Conservation (phyloP, 129 eudicot genomes). For the Flaveria linearis region DNA sequence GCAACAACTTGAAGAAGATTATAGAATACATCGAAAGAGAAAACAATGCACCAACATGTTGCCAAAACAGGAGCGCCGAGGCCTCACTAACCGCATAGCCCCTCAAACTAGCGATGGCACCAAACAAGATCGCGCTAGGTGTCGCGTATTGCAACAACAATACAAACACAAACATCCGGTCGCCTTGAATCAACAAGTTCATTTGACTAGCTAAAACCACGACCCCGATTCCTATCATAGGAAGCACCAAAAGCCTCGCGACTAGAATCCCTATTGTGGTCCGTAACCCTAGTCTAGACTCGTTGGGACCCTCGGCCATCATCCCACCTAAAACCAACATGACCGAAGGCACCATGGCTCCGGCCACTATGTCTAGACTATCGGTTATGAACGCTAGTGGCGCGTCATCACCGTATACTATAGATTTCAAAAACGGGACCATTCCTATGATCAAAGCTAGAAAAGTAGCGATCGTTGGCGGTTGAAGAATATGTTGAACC, state of each 20-base stretch:
- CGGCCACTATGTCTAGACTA: constrained; percentile 72
- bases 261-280: constrained; percentile 73
- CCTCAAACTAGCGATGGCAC: constrained; percentile 90
- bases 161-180: constrained; percentile 73
- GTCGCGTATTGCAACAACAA: constrained; percentile 84
- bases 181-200: constrained; percentile 55
- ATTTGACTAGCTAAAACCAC: constrained; percentile 58
- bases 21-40: constrained; percentile 65
- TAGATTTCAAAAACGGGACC: constrained; percentile 66
- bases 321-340: constrained; percentile 88
- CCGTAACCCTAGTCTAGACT: constrained; percentile 59
- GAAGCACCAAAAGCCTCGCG: constrained; percentile 74
- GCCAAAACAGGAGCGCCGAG: constrained; percentile 89
- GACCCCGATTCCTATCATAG: constrained; percentile 68
- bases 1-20: constrained; percentile 65
- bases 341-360: constrained; percentile 86
- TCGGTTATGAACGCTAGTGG: constrained; percentile 66
- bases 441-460: constrained; percentile 69
- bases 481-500: constrained; percentile 62
- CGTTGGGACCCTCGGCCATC: constrained; percentile 81
- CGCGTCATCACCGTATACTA: constrained; percentile 74
- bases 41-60: constrained; percentile 64
- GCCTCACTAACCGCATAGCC: constrained; percentile 92
- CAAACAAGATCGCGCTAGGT: constrained; percentile 87
- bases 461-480: constrained; percentile 72